Base-by-base conservation (phyloP, 495 filamentous ascomycete species). In the Corynascus novoguineensis region DNA sequence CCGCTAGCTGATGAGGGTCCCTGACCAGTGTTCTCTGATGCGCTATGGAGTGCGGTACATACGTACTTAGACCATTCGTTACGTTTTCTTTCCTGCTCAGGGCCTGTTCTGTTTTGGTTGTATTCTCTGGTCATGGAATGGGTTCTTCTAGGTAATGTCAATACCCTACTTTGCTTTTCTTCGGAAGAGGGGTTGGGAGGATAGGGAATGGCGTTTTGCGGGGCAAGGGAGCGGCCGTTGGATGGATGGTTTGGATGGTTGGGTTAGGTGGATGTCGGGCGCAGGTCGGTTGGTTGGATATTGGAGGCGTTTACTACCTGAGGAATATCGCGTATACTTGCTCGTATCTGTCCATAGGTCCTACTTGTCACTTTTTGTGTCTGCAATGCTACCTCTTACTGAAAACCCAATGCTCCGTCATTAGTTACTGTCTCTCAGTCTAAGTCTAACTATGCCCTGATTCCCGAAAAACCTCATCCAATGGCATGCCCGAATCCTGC, bases 131-230 rank as follows among this genome's bases (percentile, higher is more conserved):
- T 44, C 27, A 19, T 17, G 41, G 4, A 17, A 22, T 27, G 40
- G 22, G 29, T 27, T 19, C n/a, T 38, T 14, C 31, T 3, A 4
- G 27, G 47, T 51, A 51, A 55, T 55, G 29, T 22, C 38, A 45
- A 46, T 55, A 37, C 38, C 42, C 41, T 55, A n/a, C 37, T 37
- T 55, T 46, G 42, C n/a, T 48, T 37, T 41, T 41, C 21, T n/a
- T n/a, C 25, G 27, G 15, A 35, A 48, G 53, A 31, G 52, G 41
- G 52, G 9, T 5, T 27, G 19, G 52, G 52, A 28, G 21, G 51
- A 45, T 25, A 32, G 28, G 50, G 50, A n/a, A 22, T n/a, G 38
- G 51, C 38, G 51, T 44, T 45, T 54, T n/a, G n/a, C n/a, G n/a
- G n/a, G n/a, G n/a, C n/a, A n/a, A n/a, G n/a, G n/a, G n/a, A n/a